Conservation (phyloP, 169 alveolate species). For the Eimeria necatrix region DNA sequence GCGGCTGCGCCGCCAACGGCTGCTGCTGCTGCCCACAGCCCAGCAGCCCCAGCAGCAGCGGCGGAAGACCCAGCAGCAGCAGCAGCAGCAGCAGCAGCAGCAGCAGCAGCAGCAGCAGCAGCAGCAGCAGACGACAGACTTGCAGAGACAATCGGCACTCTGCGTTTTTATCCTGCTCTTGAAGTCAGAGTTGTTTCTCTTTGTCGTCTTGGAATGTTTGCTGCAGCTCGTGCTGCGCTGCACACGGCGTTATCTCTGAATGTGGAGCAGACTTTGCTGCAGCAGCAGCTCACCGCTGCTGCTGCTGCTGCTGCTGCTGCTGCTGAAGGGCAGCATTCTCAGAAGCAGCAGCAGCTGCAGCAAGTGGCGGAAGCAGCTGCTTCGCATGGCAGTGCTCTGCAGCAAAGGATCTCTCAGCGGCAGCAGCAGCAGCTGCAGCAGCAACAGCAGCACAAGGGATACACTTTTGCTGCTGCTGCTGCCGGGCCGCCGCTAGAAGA, state of each 20-base stretch:
- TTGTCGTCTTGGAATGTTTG: constrained; percentile 33
- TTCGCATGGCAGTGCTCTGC: neutral
- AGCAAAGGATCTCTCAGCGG: neutral
- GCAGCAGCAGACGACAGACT: neutral
- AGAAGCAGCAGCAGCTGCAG: neutral
- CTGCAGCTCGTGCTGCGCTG: constrained; percentile 50
- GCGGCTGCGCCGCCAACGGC: neutral
- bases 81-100: constrained; percentile 25
- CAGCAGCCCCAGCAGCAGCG: neutral
- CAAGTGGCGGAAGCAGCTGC: neutral
- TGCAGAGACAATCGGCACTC: constrained; percentile 35
- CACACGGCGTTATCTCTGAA: constrained; percentile 27
- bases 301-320: constrained; percentile 17
- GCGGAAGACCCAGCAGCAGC: neutral
- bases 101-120: constrained; percentile 30
- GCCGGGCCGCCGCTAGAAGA: neutral
- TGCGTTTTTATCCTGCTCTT: constrained; percentile 1
- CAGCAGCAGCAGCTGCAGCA: constrained; percentile 25
- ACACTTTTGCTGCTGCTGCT: neutral
- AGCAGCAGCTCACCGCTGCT: constrained; percentile 29
- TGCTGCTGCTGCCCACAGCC: neutral
- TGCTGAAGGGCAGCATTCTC: neutral
- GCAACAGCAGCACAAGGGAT: neutral
- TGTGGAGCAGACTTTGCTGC: constrained; percentile 50
- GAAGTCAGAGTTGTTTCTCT: constrained; percentile 45